Evolutionary conservation across 805 yeast species (phyloP).

Genomic region (Saturnispora halmiae): DNA sequence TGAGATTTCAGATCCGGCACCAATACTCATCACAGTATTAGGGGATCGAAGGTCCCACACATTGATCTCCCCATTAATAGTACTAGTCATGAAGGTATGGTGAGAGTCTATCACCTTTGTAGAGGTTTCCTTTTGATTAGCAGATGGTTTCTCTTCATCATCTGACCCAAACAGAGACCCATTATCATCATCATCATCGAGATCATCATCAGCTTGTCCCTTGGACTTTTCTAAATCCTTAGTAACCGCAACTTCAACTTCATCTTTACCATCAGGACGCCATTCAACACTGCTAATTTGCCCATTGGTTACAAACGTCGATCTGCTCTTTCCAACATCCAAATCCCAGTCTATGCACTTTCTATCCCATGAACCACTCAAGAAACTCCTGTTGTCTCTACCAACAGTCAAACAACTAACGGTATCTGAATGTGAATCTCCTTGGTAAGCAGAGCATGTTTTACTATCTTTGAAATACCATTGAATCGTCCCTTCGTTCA

Average conservation of each 20-base stretch:
- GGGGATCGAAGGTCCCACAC: conserved; percentile 69
- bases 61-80: conserved; percentile 72
- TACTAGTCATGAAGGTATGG: conserved; percentile 62
- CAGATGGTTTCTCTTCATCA: conserved; percentile 28
- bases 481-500: conserved; percentile 71
- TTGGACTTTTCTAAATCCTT: conserved; percentile 13
- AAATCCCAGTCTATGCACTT: conserved; percentile 77
- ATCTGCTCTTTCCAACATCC: conserved; percentile 50
- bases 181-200: conserved; percentile 15
- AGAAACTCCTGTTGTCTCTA: conserved; percentile 47
- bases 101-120: conserved; percentile 23
- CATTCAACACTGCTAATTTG: conserved; percentile 72
- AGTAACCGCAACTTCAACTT: conserved; percentile 15
- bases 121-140: background rate
- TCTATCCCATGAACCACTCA: conserved; percentile 91
- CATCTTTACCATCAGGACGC: conserved; percentile 48
- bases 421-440: conserved; percentile 51
- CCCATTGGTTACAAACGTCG: conserved; percentile 52
- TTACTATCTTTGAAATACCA: conserved; percentile 48
- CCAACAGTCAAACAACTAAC: conserved; percentile 66
- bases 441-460: conserved; percentile 18
- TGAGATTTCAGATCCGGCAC: conserved; percentile 41
- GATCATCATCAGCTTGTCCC: conserved; percentile 25
- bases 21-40: background rate
- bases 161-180: conserved; percentile 42